Conservation (phyloP, 192 early-diverging fungal genomes). For the Entomortierella chlamydospora region DNA sequence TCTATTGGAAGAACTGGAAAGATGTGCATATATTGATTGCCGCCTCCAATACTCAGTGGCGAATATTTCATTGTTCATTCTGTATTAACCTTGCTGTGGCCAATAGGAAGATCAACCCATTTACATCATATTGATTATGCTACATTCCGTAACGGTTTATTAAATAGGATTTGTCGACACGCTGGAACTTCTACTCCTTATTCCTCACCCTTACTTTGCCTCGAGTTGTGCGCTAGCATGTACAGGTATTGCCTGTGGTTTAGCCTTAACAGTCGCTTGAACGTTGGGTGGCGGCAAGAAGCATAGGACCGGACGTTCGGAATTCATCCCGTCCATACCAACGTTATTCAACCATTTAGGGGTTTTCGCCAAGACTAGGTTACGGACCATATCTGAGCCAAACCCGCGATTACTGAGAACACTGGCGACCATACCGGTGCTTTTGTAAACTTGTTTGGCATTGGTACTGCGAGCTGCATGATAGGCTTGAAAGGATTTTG, state of each 20-base stretch:
- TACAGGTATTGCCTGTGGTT: conserved; percentile 8
- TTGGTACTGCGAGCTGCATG: conserved; percentile 13
- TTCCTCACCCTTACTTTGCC: no score
- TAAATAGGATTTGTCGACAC: no score
- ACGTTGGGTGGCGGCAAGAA: conserved; percentile 8
- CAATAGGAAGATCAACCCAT: no score
- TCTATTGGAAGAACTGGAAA: no score
- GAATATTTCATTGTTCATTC: no score
- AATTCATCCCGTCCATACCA: conserved; percentile 11
- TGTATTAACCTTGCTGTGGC: no score
- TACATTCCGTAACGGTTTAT: no score
- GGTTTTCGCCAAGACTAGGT: not conserved
- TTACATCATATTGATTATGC: no score
- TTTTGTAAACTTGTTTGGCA: conserved; percentile 27
- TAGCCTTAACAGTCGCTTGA: not conserved
- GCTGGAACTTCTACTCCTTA: no score
- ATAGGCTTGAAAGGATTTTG: conserved; percentile 19
- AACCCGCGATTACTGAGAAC: conserved; percentile 9
- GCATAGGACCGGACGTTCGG: not conserved
- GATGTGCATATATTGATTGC: no score
- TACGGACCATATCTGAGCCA: conserved; percentile 3
- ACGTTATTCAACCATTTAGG: conserved; percentile 6
- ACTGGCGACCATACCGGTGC: conserved; percentile 11
- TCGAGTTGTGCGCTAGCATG: no score
- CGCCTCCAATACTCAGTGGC: no score